phyloP scores from a whole-genome alignment of 805 yeast genomes.

The Martiniozyma abietophila region DNA sequence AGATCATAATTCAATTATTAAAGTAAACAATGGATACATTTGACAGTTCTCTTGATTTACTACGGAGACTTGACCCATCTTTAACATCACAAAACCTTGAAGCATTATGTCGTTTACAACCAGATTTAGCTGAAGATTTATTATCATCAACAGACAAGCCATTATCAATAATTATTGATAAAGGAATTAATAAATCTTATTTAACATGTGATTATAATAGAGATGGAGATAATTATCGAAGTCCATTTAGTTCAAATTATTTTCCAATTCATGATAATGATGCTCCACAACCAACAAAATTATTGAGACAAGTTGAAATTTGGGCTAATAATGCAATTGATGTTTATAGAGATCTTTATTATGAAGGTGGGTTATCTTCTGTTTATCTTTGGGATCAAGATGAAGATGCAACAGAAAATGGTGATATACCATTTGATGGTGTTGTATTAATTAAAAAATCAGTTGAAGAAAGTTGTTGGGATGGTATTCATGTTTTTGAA shows the following conservation, averaged over 20 bases:
- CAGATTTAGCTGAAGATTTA: constrained; percentile 78
- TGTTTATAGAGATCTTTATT: constrained; percentile 84
- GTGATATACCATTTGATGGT: constrained; percentile 73
- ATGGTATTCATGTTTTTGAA: constrained; percentile 88
- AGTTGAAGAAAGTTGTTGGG: constrained; percentile 59
- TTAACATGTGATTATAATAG: constrained; percentile 91
- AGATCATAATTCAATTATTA: too few relatives aligned
- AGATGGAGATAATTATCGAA: constrained; percentile 85
- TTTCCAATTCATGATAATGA: constrained; percentile 37
- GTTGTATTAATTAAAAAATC: constrained; percentile 76
- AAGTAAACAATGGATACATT: too few relatives aligned
- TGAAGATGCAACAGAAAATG: constrained; percentile 36
- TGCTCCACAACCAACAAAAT: constrained; percentile 64
- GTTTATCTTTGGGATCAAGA: constrained; percentile 88
- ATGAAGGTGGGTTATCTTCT: constrained; percentile 87
- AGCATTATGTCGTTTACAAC: constrained; percentile 43
- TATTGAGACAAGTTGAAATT: constrained; percentile 64
- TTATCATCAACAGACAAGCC: constrained; percentile 86
- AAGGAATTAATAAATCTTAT: constrained; percentile 51
- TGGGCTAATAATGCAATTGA: constrained; percentile 87
- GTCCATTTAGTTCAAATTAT: constrained; percentile 84
- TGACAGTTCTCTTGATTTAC: constrained; percentile 72
- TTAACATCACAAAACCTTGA: constrained; percentile 37
- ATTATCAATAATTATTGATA: constrained; percentile 43
- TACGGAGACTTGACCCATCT: constrained; percentile 68